Base-by-base conservation (phyloP, 2,329 filamentous ascomycete genomes). In the Metarhizium humberi region DNA sequence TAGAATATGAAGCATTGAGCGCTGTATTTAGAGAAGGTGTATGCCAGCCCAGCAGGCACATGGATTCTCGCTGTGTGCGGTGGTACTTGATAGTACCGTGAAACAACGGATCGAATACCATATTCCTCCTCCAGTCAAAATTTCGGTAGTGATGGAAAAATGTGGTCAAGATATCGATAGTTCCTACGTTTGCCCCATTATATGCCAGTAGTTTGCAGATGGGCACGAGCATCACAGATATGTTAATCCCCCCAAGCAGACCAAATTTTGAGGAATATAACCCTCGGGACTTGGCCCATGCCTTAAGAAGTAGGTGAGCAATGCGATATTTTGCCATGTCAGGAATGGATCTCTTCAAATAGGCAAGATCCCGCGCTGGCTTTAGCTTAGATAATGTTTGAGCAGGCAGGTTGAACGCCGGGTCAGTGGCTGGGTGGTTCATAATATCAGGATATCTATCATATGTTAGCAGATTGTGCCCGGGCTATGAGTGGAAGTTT, bases 181-280 rank as follows among this genome's bases (percentile, higher is more conserved):
- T 72, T 0, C 77, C 75, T 0, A 76, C 62, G 0, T 63, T 53
- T 18, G 66, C 65, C 8, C 61, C 62, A 10, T 72, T 58, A 4
- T 68, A 66, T 32, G 72, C 68, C 4, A 82, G 64, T 25, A 78
- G 64, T 65, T 88, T 87, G 66, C 77, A 78, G 0, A 88, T 69
- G 16, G 77, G 25, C 0, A 80, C 75, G 8, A 88, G 71, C 63
- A 88, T 73, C 25, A 86, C 68, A 0, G 81, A 78, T 53, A 88
- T 79, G 60, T 87, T 84, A 20, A 86, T 80, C 3, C 84, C 84
- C 25, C 82, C 78, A 0, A 88, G 72, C 57, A 82, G 85, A 0
- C 85, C 85, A 60, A 87, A 87, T 50, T 77, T 81, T 1, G 82
- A 77, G 0, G 81, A 78, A 64, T 87, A 88, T 16, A 88, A 73